Percentiles rank a stretch among this genome's conserved stretches.
These are phyloP conservation scores for Salix viminalis DNA, from an alignment of 345 rosid genomes.

Conservation along the genomic window DNA sequence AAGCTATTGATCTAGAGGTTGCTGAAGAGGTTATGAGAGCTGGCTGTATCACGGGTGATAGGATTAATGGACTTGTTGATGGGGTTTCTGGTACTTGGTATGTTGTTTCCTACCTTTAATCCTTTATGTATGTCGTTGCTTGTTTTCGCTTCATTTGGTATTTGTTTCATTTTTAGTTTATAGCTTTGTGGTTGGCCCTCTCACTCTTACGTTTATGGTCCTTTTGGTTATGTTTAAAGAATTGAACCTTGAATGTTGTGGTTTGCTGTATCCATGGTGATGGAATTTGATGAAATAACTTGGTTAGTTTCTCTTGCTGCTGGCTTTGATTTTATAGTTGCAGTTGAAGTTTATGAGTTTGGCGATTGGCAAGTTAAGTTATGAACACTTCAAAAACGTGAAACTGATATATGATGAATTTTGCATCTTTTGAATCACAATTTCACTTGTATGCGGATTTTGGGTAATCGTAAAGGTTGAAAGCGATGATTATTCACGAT, in stretches of 20 bases:
- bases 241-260: too few species aligned
- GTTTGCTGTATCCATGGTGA: neutral
- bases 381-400: neutral
- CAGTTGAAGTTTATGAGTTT: neutral
- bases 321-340: neutral
- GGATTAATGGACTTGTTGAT: slow-evolving; percentile 90
- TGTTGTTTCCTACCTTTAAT: slow-evolving; percentile 19
- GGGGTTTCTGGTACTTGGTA: slow-evolving; percentile 91
- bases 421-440: neutral
- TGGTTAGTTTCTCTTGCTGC: neutral
- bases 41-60: slow-evolving; percentile 91
- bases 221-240: too few species aligned
- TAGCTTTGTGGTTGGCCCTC: too few species aligned
- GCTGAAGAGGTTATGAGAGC: slow-evolving; percentile 80
- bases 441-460: neutral
- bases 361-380: neutral
- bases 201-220: too few species aligned
- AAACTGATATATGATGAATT: neutral
- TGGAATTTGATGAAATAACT: neutral
- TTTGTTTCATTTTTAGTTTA: neutral
- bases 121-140: neutral
- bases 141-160: neutral
- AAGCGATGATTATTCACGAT: neutral
- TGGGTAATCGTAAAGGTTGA: neutral
- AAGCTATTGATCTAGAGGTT: slow-evolving; percentile 79